Percentiles rank a stretch among this genome's conserved stretches.
phyloP scores from a whole-genome alignment of 2,329 filamentous ascomycete species.

The Niveomyces coronatus region DNA sequence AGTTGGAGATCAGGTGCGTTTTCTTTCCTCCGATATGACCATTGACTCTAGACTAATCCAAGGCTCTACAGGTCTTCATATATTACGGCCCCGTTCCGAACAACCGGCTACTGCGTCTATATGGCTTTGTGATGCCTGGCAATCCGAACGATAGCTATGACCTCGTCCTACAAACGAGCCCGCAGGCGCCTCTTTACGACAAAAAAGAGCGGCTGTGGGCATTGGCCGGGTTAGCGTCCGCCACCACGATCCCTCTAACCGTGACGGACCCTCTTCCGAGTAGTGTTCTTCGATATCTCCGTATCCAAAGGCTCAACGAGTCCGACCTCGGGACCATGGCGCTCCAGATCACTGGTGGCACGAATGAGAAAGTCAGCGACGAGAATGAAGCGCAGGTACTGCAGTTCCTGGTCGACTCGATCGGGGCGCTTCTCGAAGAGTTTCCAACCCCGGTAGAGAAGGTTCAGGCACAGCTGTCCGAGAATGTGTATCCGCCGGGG shows the following conservation, averaged over 20 bases:
- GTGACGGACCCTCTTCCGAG: slow-evolving; percentile 22
- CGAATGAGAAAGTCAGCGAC: slow-evolving; percentile 19
- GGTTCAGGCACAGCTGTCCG: slow-evolving; percentile 21
- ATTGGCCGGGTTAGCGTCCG: slow-evolving; percentile 21
- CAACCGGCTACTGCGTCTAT: slow-evolving; percentile 26
- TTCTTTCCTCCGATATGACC: slow-evolving; percentile 12
- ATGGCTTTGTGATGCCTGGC: slow-evolving; percentile 25
- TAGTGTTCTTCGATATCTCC: slow-evolving; percentile 24
- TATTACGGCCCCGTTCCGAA: slow-evolving; percentile 24
- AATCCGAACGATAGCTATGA: slow-evolving; percentile 27
- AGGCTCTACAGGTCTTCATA: slow-evolving; percentile 20
- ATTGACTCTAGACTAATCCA: slow-evolving; percentile 1
- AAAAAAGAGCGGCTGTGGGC: slow-evolving; percentile 25
- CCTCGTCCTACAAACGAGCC: slow-evolving; percentile 24
- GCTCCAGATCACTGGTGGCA: slow-evolving; percentile 15
- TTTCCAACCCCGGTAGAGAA: slow-evolving; percentile 21
- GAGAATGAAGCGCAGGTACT: slow-evolving; percentile 23
- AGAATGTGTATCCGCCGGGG: slow-evolving; percentile 20
- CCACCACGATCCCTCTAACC: slow-evolving; percentile 23
- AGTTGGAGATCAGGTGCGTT: slow-evolving; percentile 23
- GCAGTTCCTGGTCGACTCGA: slow-evolving; percentile 22
- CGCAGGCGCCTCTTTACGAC: slow-evolving; percentile 22
- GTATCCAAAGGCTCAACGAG: slow-evolving; percentile 23
- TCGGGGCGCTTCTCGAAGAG: slow-evolving; percentile 18
- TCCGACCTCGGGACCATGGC: slow-evolving; percentile 19